Evolutionary conservation across 768 basidiomycete genomes (phyloP).

Genomic region (Trametes cubensis): DNA sequence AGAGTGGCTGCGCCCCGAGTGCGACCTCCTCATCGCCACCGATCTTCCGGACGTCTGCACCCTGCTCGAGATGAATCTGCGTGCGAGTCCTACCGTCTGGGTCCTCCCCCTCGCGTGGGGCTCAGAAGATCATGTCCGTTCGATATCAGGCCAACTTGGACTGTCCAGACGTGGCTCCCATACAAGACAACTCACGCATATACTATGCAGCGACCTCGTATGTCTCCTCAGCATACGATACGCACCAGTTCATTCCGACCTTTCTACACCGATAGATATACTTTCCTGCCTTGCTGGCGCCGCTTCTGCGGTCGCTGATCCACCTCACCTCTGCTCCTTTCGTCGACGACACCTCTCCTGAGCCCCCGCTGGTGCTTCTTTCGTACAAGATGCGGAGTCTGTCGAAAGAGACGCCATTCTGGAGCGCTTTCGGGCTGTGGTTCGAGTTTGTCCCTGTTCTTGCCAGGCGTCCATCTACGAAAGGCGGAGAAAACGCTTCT

Average conservation of each 20-base stretch:
- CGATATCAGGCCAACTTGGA: conserved; percentile 44
- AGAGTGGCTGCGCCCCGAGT: conserved; percentile 38
- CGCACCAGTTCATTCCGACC: background rate
- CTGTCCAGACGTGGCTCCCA: background rate
- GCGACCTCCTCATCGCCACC: conserved; percentile 52
- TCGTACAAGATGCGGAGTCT: conserved; percentile 80
- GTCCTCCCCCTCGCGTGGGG: conserved; percentile 79
- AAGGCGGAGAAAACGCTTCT: conserved; percentile 2
- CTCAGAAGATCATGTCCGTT: conserved; percentile 43
- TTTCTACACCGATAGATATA: conserved; percentile 59
- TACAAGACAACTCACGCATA: conserved; percentile 51
- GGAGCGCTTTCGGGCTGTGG: conserved; percentile 81
- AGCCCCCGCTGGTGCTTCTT: conserved; percentile 52
- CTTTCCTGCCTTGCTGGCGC: conserved; percentile 80
- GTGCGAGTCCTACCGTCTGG: conserved; percentile 31
- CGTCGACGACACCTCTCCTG: conserved; percentile 2
- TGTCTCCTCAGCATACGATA: conserved; percentile 31
- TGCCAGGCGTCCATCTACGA: conserved; percentile 13
- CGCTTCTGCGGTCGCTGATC: conserved; percentile 73
- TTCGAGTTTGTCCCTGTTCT: conserved; percentile 63
- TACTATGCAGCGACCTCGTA: conserved; percentile 86
- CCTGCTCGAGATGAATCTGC: conserved; percentile 48
- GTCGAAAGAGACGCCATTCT: conserved; percentile 72
- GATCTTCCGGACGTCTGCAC: conserved; percentile 78
- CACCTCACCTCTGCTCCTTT: conserved; percentile 65